These are phyloP conservation scores for Mortierella sp. DNA, from an alignment of 371 early-diverging fungal genomes.

Conservation along the genomic window DNA sequence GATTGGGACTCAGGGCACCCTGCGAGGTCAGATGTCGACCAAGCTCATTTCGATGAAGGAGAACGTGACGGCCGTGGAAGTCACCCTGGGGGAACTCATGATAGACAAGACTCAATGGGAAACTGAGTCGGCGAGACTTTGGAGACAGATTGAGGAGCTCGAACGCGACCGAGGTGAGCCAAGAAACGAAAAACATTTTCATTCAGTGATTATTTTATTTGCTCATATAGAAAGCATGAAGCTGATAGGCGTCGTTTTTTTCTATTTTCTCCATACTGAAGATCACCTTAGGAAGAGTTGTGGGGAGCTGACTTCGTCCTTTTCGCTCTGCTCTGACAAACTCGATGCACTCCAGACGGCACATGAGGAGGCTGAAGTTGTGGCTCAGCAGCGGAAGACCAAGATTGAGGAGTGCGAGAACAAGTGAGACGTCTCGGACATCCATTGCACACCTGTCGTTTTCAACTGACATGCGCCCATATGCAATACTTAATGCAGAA, in stretches of 20 bases:
- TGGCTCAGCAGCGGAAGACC: no score
- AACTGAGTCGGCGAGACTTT: not conserved
- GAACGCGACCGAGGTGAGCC: not conserved
- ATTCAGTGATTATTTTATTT: not conserved
- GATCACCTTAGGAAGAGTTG: not conserved
- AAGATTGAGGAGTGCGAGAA: no score
- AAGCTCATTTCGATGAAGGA: not conserved
- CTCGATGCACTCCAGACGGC: no score
- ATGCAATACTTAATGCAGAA: no score
- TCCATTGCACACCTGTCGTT: no score
- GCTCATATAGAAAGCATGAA: no score
- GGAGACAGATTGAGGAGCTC: not conserved
- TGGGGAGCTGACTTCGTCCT: no score
- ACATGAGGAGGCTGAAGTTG: no score
- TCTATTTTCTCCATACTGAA: not conserved
- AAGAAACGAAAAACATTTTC: not conserved
- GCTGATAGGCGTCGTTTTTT: not conserved
- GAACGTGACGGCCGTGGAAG: no score
- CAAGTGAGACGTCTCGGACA: no score
- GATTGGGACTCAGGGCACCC: not conserved
- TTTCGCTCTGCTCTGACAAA: no score
- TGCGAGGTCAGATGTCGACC: not conserved
- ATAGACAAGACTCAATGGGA: not conserved
- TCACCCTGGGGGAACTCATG: not conserved
- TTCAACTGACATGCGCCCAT: not conserved